Evolutionary conservation across 2,329 filamentous ascomycete genomes (phyloP).

Genomic region (Cladosporium sp.): DNA sequence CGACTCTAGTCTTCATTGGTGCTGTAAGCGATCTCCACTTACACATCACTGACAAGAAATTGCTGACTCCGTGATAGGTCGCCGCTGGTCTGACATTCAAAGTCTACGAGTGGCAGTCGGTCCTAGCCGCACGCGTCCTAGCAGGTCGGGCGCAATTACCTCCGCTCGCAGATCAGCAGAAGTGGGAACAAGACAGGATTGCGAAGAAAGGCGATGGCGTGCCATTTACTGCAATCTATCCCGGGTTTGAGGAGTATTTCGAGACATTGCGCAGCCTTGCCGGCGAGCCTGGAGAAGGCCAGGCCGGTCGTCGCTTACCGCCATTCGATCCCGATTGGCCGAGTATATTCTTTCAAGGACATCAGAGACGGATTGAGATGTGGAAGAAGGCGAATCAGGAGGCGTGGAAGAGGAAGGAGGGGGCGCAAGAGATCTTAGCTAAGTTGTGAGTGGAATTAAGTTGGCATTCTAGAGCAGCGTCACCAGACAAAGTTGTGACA

Average conservation of each 20-base stretch:
- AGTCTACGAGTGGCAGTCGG: conserved; percentile 58
- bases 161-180: conserved; percentile 49
- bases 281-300: conserved; percentile 41
- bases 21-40: neutral
- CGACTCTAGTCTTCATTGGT: neutral
- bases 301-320: neutral
- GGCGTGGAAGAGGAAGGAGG: neutral
- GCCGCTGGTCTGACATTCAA: neutral
- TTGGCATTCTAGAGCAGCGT: no score
- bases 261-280: conserved; percentile 56
- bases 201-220: conserved; percentile 57
- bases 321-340: neutral
- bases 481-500: no score
- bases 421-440: neutral
- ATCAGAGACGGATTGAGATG: neutral
- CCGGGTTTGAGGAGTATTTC: conserved; percentile 67
- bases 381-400: neutral
- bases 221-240: conserved; percentile 59
- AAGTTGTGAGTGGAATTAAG: neutral
- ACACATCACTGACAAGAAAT: neutral
- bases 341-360: neutral
- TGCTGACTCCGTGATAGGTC: neutral
- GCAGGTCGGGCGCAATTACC: conserved; percentile 59
- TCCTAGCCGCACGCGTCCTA: conserved; percentile 61
- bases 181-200: conserved; percentile 62